Base-by-base conservation (phyloP, 768 basidiomycete genomes). In the Xanthoconium purpureum region DNA sequence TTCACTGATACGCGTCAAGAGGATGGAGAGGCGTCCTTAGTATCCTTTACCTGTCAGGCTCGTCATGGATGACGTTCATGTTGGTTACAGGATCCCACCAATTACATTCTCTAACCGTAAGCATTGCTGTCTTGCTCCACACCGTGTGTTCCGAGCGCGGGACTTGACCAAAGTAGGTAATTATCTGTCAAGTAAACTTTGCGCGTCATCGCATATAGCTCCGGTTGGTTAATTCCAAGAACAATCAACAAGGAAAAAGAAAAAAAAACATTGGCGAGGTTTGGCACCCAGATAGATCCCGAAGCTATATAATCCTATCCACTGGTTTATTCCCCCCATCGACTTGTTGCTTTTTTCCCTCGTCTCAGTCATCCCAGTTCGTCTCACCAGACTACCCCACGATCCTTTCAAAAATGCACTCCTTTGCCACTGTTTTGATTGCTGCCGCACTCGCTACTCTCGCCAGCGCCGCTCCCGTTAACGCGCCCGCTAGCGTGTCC, bases 361-460 rank as follows among this genome's bases (percentile, higher is more conserved):
- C 3, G 35, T 33, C 9, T 33, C 8, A 5, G 6, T 14, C 18
- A 17, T 8, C 48, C 20, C 18, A 42, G 47, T 2, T 29, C 18
- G 37, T 69, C 62, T 55, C 43, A 47, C 39, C 50, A 55, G 61
- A 63, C 59, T 55, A 60, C 63, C 58, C 57, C 61, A 70, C 73
- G 55, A 54, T 74, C 72, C 35, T 70, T 75, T 67, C 55, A 58
- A 67, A 66, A 56, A 77, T 77, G 76, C 68, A 62, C 66, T 74
- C 72, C 52, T 73, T 74, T 48, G 37, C 67, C 50, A 51, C 60
- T 54, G 46, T 60, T 61, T 49, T 71, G 60, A 47, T 69, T 49
- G 53, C 62, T 55, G 63, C 66, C 24, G 60, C 73, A 47, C 66
- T 76, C 52, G 66, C 66, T 52, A 55, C 68, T 52, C 48, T 73